A percentile compares a stretch with the other conserved stretches of the same genome.
These are phyloP conservation scores for Calonectria henricotiae DNA, from an alignment of 2,329 filamentous ascomycete species.

Conservation along the genomic window DNA sequence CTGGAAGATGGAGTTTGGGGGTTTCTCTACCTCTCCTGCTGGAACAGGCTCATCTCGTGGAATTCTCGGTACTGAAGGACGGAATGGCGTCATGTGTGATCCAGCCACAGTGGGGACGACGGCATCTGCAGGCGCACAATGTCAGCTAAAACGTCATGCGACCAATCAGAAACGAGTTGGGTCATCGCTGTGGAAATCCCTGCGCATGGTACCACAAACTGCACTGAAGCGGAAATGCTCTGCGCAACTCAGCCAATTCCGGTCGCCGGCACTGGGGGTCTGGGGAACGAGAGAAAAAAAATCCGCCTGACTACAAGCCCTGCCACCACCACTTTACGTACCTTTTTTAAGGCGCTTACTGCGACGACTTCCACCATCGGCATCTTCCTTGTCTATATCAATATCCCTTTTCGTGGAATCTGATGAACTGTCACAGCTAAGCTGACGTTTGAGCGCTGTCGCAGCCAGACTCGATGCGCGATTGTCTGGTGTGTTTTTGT, in stretches of 20 bases:
- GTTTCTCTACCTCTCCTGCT: constrained; percentile 61
- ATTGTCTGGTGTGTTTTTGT: constrained; percentile 78
- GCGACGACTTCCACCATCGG: constrained; percentile 80
- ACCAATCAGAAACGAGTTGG: constrained; percentile 47
- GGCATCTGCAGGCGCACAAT: constrained; percentile 61
- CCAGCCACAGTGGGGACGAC: constrained; percentile 88
- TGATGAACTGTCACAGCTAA: constrained; percentile 72
- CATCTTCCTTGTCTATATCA: constrained; percentile 70
- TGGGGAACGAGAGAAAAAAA: constrained; percentile 27
- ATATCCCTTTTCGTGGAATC: constrained; percentile 67
- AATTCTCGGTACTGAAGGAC: constrained; percentile 82
- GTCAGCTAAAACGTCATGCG: constrained; percentile 42
- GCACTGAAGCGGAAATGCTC: constrained; percentile 46
- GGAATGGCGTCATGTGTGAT: constrained; percentile 96
- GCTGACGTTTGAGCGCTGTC: constrained; percentile 82
- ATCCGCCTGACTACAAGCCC: constrained; percentile 6
- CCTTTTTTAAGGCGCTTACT: constrained; percentile 93
- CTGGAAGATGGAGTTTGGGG: constrained; percentile 47
- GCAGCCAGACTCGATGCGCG: constrained; percentile 71
- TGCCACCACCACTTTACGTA: constrained; percentile 37
- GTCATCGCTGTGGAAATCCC: constrained; percentile 50
- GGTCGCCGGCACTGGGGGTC: constrained; percentile 38
- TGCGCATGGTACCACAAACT: constrained; percentile 43
- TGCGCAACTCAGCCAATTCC: constrained; percentile 36
- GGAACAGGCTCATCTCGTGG: constrained; percentile 68